These are phyloP conservation scores for Capillidium heterosporum DNA, from an alignment of 371 early-diverging fungal species.

Conservation along the genomic window DNA sequence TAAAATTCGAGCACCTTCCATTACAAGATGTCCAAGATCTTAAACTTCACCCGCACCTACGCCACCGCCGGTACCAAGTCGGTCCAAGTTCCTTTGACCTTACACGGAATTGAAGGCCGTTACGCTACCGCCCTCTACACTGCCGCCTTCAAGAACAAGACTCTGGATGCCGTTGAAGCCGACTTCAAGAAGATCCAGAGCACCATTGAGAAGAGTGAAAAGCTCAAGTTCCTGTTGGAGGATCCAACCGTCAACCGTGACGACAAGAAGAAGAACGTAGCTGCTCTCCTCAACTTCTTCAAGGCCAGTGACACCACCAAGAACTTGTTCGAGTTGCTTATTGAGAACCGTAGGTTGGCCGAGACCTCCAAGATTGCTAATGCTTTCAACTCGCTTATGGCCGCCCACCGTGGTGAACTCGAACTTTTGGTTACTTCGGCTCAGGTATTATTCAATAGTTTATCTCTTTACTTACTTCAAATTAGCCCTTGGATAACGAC, in stretches of 20 bases:
- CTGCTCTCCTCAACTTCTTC: conserved; percentile 33
- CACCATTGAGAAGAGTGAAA: conserved; percentile 50
- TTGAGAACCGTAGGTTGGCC: conserved; percentile 85
- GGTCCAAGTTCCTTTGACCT: conserved; percentile 70
- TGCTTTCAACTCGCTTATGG: conserved; percentile 68
- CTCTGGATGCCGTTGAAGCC: conserved; percentile 65
- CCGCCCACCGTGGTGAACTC: conserved; percentile 82
- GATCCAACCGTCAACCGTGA: conserved; percentile 70
- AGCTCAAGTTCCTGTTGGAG: conserved; percentile 52
- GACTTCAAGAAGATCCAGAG: conserved; percentile 55
- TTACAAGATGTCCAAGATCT: too few species aligned
- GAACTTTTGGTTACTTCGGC: conserved; percentile 80
- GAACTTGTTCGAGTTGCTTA: conserved; percentile 79
- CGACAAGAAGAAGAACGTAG: conserved; percentile 58
- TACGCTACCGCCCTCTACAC: conserved; percentile 94
- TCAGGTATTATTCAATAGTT: conserved; percentile 23
- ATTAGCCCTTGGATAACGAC: conserved; percentile 27
- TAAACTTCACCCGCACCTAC: too few species aligned
- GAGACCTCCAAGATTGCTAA: conserved; percentile 64
- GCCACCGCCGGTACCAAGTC: too few species aligned
- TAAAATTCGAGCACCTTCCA: too few species aligned
- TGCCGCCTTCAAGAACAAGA: conserved; percentile 74
- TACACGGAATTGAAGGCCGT: conserved; percentile 90
- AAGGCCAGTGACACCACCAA: conserved; percentile 59
- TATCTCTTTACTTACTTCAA: background rate